A percentile compares a stretch with the other conserved stretches of the same genome.
phyloP scores from a whole-genome alignment of 257 asterid genomes.

The Leptodermis oblonga region DNA sequence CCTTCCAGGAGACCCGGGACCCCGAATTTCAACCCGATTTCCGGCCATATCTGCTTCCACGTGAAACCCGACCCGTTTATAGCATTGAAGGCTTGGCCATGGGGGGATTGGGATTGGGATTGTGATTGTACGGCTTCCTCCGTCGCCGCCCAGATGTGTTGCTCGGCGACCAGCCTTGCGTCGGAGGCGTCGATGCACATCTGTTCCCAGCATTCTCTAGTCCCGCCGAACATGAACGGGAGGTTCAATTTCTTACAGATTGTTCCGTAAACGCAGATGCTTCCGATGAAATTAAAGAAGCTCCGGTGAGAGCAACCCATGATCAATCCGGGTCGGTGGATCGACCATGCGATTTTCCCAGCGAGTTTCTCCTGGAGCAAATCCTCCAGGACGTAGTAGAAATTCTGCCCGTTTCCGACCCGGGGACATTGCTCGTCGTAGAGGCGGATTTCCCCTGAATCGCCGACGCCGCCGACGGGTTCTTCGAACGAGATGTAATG shows the following conservation, averaged over 20 bases:
- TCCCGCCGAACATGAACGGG: conserved; percentile 76
- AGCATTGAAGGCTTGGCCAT: conserved; percentile 56
- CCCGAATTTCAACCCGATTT: conserved; percentile 52
- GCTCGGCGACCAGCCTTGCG: conserved; percentile 78
- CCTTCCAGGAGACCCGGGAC: background rate
- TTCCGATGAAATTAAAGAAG: conserved; percentile 61
- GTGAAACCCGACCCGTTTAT: conserved; percentile 58
- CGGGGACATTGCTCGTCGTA: conserved; percentile 63
- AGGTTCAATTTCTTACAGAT: conserved; percentile 59
- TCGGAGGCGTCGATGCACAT: conserved; percentile 66
- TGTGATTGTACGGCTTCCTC: conserved; percentile 10
- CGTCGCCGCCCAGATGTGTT: conserved; percentile 68
- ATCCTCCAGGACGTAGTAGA: conserved; percentile 76
- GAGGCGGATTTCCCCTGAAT: background rate
- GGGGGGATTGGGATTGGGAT: conserved; percentile 18
- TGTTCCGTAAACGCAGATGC: conserved; percentile 68
- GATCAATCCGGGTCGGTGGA: conserved; percentile 75
- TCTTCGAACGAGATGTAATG: conserved; percentile 56
- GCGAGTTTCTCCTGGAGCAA: conserved; percentile 49
- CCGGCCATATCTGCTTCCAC: conserved; percentile 71
- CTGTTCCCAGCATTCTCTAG: conserved; percentile 69
- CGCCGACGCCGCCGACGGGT: background rate
- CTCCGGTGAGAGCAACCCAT: conserved; percentile 55
- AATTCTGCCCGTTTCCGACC: conserved; percentile 40
- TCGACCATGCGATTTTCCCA: conserved; percentile 52